These are phyloP conservation scores for Schizochytrium sp. DNA, from an alignment of 108 stramenopile species.

Conservation along the genomic window DNA sequence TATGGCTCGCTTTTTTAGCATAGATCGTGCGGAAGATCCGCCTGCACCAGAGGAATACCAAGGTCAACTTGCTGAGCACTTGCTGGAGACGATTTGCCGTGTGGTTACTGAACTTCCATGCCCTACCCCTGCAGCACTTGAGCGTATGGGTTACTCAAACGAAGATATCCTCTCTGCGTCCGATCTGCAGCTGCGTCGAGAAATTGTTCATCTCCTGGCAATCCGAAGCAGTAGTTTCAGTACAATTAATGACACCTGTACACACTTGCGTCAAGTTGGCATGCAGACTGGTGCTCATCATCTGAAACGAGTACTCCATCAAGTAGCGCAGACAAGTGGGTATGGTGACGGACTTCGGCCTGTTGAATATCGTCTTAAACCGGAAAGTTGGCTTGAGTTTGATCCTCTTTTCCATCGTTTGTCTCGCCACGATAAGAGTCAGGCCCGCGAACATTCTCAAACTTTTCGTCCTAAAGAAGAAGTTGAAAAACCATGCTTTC, in stretches of 20 bases:
- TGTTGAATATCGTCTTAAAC: constrained; percentile 10
- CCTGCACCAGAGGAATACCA: not conserved
- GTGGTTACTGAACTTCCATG: constrained; percentile 27
- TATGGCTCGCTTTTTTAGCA: not conserved
- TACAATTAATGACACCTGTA: constrained; percentile 35
- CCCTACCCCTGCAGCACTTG: constrained; percentile 5
- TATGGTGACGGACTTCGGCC: constrained; percentile 31
- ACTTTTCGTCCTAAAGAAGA: not conserved
- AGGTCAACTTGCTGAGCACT: not conserved
- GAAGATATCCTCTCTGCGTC: constrained; percentile 18
- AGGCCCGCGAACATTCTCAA: constrained; percentile 15
- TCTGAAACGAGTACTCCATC: not conserved
- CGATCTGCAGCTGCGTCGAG: constrained; percentile 27
- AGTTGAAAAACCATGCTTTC: constrained; percentile 41
- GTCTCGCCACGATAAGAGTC: constrained; percentile 27
- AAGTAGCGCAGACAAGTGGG: not conserved
- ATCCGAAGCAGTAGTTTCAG: constrained; percentile 10
- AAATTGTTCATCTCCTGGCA: constrained; percentile 34
- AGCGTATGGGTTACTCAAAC: not conserved
- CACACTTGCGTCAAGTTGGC: constrained; percentile 33
- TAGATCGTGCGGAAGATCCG: not conserved
- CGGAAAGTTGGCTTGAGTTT: not conserved
- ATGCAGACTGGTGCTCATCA: not conserved
- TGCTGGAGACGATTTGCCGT: constrained; percentile 14
- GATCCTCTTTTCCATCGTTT: constrained; percentile 56